Evolutionary conservation across 2,329 filamentous ascomycete species (phyloP).

Genomic region (Trichoderma pleuroti): DNA sequence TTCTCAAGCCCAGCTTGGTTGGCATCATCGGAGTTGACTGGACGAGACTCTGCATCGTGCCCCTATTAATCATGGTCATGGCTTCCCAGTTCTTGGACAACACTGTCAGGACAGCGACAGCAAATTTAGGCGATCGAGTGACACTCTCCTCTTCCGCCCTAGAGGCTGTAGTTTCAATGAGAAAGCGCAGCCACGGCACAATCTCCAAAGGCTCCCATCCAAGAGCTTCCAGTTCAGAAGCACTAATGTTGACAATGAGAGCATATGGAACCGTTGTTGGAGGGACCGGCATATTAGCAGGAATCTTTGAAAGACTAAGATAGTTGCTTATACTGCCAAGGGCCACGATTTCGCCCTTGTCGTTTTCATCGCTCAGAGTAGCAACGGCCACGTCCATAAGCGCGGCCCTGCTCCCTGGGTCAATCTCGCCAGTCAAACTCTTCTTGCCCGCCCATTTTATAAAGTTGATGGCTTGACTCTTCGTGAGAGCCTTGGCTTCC

Average conservation of each 20-base stretch:
- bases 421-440: constrained; percentile 67
- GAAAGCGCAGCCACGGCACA: constrained; percentile 77
- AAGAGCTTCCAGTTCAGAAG: constrained; percentile 69
- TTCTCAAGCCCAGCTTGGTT: constrained; percentile 85
- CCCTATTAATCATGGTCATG: constrained; percentile 63
- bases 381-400: constrained; percentile 80
- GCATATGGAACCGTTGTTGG: constrained; percentile 77
- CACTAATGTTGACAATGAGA: constrained; percentile 69
- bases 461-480: constrained; percentile 76
- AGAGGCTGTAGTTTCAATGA: constrained; percentile 65
- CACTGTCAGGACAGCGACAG: constrained; percentile 71
- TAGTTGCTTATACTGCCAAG: constrained; percentile 73
- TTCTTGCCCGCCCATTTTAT: constrained; percentile 79
- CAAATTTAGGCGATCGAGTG: constrained; percentile 68
- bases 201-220: constrained; percentile 85
- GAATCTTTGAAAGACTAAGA: constrained; percentile 72
- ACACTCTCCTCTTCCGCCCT: constrained; percentile 64
- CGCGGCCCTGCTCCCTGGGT: constrained; percentile 60
- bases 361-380: constrained; percentile 58
- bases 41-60: constrained; percentile 61
- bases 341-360: constrained; percentile 68
- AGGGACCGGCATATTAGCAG: constrained; percentile 75
- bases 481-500: constrained; percentile 74
- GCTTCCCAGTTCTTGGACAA: constrained; percentile 88
- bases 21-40: constrained; percentile 73